Percentiles rank a stretch among this genome's conserved stretches.
phyloP scores from a whole-genome alignment of 768 basidiomycete species.

The Suillus alpinus region DNA sequence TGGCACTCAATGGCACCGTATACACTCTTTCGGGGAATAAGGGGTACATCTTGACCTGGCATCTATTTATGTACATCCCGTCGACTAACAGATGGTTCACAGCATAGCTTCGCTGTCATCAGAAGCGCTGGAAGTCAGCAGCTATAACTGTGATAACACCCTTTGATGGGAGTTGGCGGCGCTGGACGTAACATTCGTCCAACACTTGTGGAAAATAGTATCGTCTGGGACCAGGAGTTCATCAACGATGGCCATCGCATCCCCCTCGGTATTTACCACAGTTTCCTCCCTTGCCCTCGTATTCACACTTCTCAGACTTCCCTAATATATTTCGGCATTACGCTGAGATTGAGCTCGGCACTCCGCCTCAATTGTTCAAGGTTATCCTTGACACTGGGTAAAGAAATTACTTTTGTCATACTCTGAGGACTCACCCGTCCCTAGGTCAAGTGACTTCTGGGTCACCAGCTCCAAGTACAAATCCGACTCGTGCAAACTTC shows the following conservation, averaged over 20 bases:
- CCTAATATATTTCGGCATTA: conserved; percentile 94
- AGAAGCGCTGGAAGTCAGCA: no score
- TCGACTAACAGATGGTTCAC: no score
- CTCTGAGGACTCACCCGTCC: conserved; percentile 6
- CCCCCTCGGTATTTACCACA: conserved; percentile 76
- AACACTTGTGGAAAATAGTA: conserved; percentile 48
- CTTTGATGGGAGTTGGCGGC: conserved; percentile 74
- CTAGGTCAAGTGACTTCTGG: conserved; percentile 89
- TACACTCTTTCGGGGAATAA: no score
- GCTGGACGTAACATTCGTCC: conserved; percentile 60
- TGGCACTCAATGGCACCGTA: no score
- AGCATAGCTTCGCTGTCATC: no score
- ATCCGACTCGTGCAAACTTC: conserved; percentile 90
- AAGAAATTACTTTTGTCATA: neutral
- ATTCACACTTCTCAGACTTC: conserved; percentile 59
- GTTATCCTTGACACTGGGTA: conserved; percentile 93
- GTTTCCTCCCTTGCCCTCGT: neutral
- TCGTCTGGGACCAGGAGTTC: conserved; percentile 80
- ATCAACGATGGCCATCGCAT: conserved; percentile 76
- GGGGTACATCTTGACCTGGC: no score
- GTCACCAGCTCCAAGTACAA: conserved; percentile 82
- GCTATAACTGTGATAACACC: no score
- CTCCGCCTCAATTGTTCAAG: conserved; percentile 86
- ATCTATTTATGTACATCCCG: no score
- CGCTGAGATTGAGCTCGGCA: conserved; percentile 80